phyloP scores from a whole-genome alignment of 257 asterid genomes.

The Misopates orontium region DNA sequence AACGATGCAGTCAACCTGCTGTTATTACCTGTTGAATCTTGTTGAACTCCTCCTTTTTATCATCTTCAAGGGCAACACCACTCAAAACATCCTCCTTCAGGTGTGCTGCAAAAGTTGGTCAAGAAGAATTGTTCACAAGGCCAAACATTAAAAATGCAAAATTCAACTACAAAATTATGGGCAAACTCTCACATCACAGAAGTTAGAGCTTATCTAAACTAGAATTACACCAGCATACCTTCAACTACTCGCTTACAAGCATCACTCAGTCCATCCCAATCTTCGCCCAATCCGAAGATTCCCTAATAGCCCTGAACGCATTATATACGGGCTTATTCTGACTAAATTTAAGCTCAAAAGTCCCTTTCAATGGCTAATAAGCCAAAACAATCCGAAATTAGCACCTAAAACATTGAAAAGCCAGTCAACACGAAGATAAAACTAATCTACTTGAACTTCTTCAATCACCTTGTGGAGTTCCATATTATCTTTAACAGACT shows the following conservation, averaged over 20 bases:
- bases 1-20: constrained; percentile 4
- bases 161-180: not conserved
- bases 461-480: constrained; percentile 92
- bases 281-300: constrained; percentile 69
- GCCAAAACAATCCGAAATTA: constrained; percentile 19
- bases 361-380: constrained; percentile 89
- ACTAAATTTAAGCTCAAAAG: constrained; percentile 75
- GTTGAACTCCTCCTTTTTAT: constrained; percentile 81
- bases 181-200: constrained; percentile 4
- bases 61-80: constrained; percentile 94
- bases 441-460: constrained; percentile 77
- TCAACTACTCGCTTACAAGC: constrained; percentile 95
- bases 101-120: constrained; percentile 57
- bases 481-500: constrained; percentile 81
- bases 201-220: constrained; percentile 3
- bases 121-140: constrained; percentile 24
- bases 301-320: constrained; percentile 81
- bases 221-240: constrained; percentile 38
- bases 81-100: constrained; percentile 88
- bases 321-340: constrained; percentile 93
- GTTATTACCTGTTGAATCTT: constrained; percentile 76
- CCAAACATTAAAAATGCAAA: not conserved
- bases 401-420: constrained; percentile 4
- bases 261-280: constrained; percentile 78
- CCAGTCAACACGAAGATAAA: not conserved